Evolutionary conservation across 1,284 basidiomycete genomes (phyloP), one percentile per base, ranked within the genome.

Genomic region (Baeospora myosura): DNA sequence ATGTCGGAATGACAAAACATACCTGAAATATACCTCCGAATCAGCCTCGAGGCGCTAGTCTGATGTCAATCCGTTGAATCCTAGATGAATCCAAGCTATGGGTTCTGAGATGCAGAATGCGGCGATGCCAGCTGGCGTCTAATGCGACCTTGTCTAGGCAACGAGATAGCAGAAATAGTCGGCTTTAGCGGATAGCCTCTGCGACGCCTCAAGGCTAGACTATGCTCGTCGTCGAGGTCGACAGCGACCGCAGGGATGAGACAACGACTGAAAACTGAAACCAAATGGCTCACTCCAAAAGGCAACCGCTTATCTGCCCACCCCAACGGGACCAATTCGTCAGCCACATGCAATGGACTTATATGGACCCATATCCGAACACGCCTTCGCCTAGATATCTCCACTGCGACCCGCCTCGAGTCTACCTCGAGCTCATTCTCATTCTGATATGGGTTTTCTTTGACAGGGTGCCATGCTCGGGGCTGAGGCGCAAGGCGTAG

Each of bases 1-100:
- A 53, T 45, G 49, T 54, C 46, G 41, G 45, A 18, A 17, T 8
- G 16, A 33, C 20, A 11, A 18, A 18, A 7, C 16, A 33, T 11
- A 33, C 20, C 7, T 33, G 32, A 33, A 14, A 8, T 7, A 7
- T 8, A 14, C 8, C 16, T 7, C 7, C 32, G 7, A 18, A 14
- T 7, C 7, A 14, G 8, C 8, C n/a, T 8, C 8, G 26, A n/a
- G 26, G n/a, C 26, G 26, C n/a, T 8, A n/a, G 26, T 29, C 8
- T 8, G 8, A 8, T 14, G 20, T 8, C 20, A 17, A 33, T 7
- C 8, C 16, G 32, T n/a, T 29, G 26, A 8, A n/a, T 8, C 26
- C 8, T 29, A 8, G 12, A 33, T 14, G 12, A 33, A 33, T 18
- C n/a, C 26, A 8, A n/a, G n/a, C 8, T 28, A 8, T 8, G n/a